Evolutionary conservation across 2,329 filamentous ascomycete genomes (phyloP).

Genomic region (Ampelomyces quisqualis): DNA sequence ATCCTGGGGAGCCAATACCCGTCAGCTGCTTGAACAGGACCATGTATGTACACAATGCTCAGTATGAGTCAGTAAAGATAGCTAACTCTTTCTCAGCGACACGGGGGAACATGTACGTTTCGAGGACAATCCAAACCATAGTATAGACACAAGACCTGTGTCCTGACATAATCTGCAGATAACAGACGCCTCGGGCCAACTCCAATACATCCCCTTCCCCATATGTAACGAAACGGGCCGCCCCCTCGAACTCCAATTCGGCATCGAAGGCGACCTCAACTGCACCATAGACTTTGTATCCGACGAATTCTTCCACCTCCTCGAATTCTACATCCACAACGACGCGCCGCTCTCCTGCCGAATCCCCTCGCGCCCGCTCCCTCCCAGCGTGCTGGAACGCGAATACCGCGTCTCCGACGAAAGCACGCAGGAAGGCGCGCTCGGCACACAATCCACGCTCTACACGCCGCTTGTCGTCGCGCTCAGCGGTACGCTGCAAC

Average conservation of each 20-base stretch:
- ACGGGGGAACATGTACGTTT: constrained; percentile 78
- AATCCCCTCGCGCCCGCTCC: constrained; percentile 72
- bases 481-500: constrained; percentile 82
- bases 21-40: constrained; percentile 55
- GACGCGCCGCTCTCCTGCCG: constrained; percentile 92
- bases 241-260: constrained; percentile 84
- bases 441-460: constrained; percentile 36
- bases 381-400: constrained; percentile 38
- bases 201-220: constrained; percentile 90
- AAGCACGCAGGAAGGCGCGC: constrained; percentile 40
- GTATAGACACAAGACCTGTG: too few relatives aligned
- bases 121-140: too few relatives aligned
- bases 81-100: constrained; percentile 58
- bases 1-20: constrained; percentile 52
- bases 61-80: background rate
- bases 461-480: constrained; percentile 88
- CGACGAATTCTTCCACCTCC: constrained; percentile 80
- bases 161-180: constrained; percentile 50
- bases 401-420: constrained; percentile 42
- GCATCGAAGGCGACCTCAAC: constrained; percentile 75
- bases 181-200: constrained; percentile 74
- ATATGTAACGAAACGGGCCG: constrained; percentile 82
- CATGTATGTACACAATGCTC: constrained; percentile 43
- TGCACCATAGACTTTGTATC: constrained; percentile 77
- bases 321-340: constrained; percentile 97